Evolutionary conservation across 2,329 filamentous ascomycete species (phyloP).

Genomic region (Exserohilum rostratum): DNA sequence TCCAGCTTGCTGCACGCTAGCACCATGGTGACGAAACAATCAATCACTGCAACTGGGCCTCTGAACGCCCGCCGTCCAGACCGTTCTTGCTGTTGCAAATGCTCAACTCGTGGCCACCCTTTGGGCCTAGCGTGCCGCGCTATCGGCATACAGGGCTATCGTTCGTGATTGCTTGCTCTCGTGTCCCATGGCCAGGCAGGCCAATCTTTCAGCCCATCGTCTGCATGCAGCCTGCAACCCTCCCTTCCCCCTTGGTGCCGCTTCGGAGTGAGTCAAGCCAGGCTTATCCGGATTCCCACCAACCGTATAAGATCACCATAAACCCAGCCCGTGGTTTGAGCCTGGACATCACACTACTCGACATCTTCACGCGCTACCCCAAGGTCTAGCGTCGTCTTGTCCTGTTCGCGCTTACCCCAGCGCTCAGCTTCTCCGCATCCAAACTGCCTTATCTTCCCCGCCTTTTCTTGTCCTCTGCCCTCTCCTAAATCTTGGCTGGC

Average conservation of each 20-base stretch:
- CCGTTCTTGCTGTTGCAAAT: not conserved
- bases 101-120: not conserved
- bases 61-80: constrained; percentile 6
- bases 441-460: constrained; percentile 17
- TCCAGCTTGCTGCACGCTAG: too few species aligned
- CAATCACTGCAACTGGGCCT: too few species aligned
- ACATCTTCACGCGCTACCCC: constrained; percentile 14
- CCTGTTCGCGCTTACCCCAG: constrained; percentile 7
- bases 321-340: constrained; percentile 5
- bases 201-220: constrained; percentile 17
- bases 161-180: constrained; percentile 14
- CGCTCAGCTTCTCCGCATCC: constrained; percentile 31
- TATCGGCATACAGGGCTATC: constrained; percentile 17
- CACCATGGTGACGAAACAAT: too few species aligned
- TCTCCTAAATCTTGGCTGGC: constrained; percentile 12
- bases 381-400: not conserved
- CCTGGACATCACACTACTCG: not conserved
- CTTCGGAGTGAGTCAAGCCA: constrained; percentile 30
- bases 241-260: constrained; percentile 12
- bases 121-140: constrained; percentile 11
- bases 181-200: constrained; percentile 22
- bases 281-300: not conserved
- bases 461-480: constrained; percentile 12
- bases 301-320: constrained; percentile 26
- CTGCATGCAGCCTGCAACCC: constrained; percentile 22